These are phyloP conservation scores for Tolypocladium amazonense DNA, from an alignment of 2,329 filamentous ascomycete species.

Conservation along the genomic window DNA sequence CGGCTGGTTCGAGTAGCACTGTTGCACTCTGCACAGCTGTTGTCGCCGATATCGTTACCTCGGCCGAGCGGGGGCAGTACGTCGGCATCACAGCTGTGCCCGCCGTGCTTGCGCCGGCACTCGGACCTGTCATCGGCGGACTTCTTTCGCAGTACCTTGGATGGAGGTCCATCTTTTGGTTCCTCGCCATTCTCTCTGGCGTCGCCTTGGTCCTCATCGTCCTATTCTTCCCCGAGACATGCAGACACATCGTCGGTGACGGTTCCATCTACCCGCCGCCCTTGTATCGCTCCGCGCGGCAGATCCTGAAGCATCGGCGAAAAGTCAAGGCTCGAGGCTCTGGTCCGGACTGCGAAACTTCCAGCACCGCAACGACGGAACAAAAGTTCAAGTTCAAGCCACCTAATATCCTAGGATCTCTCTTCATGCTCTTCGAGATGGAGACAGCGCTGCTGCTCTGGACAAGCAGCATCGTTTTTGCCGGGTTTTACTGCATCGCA, in stretches of 20 bases:
- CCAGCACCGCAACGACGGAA: constrained; percentile 7
- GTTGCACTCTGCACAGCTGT: constrained; percentile 47
- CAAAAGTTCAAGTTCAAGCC: constrained; percentile 22
- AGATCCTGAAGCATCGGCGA: constrained; percentile 14
- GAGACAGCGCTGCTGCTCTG: constrained; percentile 33
- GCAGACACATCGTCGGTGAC: constrained; percentile 37
- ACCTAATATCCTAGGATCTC: constrained; percentile 29
- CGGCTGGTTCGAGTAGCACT: constrained; percentile 46
- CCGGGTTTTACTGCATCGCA: constrained; percentile 37
- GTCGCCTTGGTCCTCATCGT: constrained; percentile 31
- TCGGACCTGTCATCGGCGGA: constrained; percentile 49
- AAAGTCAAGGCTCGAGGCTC: background rate
- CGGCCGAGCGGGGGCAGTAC: constrained; percentile 49
- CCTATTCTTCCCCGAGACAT: constrained; percentile 44
- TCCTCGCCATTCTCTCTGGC: constrained; percentile 36
- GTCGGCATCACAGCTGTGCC: constrained; percentile 42
- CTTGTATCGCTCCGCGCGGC: constrained; percentile 23
- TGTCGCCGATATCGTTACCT: constrained; percentile 52
- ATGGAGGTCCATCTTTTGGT: constrained; percentile 54
- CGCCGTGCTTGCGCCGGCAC: constrained; percentile 33
- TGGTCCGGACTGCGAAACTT: constrained; percentile 1
- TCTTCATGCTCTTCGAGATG: constrained; percentile 29
- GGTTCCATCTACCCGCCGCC: constrained; percentile 33
- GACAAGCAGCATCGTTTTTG: constrained; percentile 33
- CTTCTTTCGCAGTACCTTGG: constrained; percentile 44